phyloP scores from a whole-genome alignment of 345 rosid genomes.

The Psidium friedrichsthalianum region DNA sequence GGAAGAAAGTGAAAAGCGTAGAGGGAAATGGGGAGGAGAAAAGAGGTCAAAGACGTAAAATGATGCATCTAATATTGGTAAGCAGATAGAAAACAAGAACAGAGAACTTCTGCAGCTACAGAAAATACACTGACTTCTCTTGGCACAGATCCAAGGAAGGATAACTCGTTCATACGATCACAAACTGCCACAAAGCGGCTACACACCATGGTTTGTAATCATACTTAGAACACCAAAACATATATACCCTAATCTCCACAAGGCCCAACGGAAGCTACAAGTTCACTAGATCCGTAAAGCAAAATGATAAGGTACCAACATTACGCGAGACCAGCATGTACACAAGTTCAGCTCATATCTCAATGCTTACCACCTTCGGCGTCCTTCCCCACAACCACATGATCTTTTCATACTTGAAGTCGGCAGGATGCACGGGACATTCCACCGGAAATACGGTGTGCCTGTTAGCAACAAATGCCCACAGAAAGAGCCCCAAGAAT shows the following conservation, averaged over 20 bases:
- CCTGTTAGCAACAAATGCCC: constrained; percentile 22
- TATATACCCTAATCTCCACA: not conserved
- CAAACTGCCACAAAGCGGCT: not conserved
- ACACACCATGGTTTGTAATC: not conserved
- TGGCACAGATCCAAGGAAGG: not conserved
- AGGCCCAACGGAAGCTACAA: not conserved
- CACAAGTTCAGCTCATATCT: not conserved
- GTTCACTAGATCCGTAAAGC: not conserved
- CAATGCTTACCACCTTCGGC: not conserved
- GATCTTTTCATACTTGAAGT: constrained; percentile 37
- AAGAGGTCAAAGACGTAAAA: not conserved
- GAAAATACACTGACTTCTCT: not conserved
- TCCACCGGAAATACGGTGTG: constrained; percentile 11
- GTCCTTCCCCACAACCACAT: constrained; percentile 2
- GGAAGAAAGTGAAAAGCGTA: not conserved
- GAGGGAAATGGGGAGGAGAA: not conserved
- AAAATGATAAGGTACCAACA: not conserved
- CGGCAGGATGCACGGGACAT: not conserved
- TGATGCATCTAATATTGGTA: not conserved
- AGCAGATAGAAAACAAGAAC: not conserved
- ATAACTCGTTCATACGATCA: not conserved
- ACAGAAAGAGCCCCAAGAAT: constrained; percentile 17
- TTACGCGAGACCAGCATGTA: not conserved
- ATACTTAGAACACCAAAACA: not conserved
- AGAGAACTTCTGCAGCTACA: not conserved